These are phyloP conservation scores for Tympanopsis confertula DNA, from an alignment of 2,329 filamentous ascomycete genomes.

Conservation along the genomic window DNA sequence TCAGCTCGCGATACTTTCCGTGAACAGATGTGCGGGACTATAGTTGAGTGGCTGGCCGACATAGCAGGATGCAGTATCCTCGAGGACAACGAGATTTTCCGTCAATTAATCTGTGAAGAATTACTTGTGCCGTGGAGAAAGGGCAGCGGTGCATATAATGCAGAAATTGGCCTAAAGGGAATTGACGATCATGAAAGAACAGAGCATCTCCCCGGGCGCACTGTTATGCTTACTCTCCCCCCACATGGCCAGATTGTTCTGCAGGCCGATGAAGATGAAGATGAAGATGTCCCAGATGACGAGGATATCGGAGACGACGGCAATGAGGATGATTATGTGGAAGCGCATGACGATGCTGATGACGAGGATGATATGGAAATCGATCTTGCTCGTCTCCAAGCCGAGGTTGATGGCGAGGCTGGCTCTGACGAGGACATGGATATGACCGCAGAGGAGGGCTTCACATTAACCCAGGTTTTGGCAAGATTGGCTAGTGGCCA, in stretches of 20 bases:
- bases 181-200: constrained; percentile 71
- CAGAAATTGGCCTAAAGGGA: constrained; percentile 63
- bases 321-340: constrained; percentile 9
- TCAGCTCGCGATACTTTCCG: constrained; percentile 90
- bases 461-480: too few relatives aligned
- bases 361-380: constrained; percentile 1
- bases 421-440: neutral
- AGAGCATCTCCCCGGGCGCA: constrained; percentile 14
- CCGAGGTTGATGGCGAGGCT: neutral
- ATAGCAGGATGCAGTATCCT: constrained; percentile 83
- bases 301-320: constrained; percentile 50
- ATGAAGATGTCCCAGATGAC: constrained; percentile 39
- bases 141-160: constrained; percentile 74
- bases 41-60: constrained; percentile 91
- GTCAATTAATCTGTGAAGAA: constrained; percentile 79
- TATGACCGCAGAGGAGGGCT: constrained; percentile 1
- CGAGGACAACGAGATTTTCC: constrained; percentile 65
- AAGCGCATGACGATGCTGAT: neutral
- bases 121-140: constrained; percentile 77
- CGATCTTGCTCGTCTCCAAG: neutral
- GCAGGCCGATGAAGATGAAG: constrained; percentile 45
- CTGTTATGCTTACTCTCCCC: constrained; percentile 20
- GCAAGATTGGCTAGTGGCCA: too few relatives aligned
- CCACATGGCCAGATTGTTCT: constrained; percentile 5
- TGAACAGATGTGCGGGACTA: constrained; percentile 96